Base-by-base conservation (phyloP, 441 rosid species). In the Mallotus repandus region DNA sequence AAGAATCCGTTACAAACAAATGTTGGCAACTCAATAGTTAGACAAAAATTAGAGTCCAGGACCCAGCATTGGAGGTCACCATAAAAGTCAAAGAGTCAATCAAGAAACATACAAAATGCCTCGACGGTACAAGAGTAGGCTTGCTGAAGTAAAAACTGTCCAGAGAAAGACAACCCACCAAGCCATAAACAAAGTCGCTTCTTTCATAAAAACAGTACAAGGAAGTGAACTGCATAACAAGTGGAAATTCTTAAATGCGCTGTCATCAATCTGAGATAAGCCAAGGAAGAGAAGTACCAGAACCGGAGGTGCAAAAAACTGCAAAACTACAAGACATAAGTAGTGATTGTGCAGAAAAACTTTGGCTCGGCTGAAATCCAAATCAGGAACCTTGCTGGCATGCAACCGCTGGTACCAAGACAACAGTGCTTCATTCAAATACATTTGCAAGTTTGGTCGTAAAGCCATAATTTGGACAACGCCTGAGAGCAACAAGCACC, bases 361-460 rank as follows among this genome's bases (percentile, higher is more conserved):
- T 86, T 94, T 92, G 0, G 97, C 98, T 74, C 97, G 84, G 29
- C 98, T 94, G 62, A 88, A 94, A 49, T 92, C 98, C 81, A 92
- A 79, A 81, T 94, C 98, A 7, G 95, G 97, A 77, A 86, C 83
- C 75, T 85, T 94, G 78, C 95, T 89, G 14, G 91, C 91, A 66
- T 94, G 98, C 77, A 94, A 78, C 71, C 97, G 85, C 78, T 94
- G 98, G 77, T 94, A 94, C 98, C 98, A 94, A 0, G 91, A 90
- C 13, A 94, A 75, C 63, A 94, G 85, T 0, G 98, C 98, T 85
- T 94, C 98, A 21, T 94, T 94, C 92, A 94, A 78, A 80, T 83
- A 92, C 95, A 90, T 94, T 77, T 94, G 97, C 78, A 94, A 75
- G 79, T 89, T 89, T 4, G 94, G 82, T 11, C 97, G 87, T 55